phyloP scores from a whole-genome alignment of 2,329 filamentous ascomycete genomes.

The Sphaerostilbella broomeana region DNA sequence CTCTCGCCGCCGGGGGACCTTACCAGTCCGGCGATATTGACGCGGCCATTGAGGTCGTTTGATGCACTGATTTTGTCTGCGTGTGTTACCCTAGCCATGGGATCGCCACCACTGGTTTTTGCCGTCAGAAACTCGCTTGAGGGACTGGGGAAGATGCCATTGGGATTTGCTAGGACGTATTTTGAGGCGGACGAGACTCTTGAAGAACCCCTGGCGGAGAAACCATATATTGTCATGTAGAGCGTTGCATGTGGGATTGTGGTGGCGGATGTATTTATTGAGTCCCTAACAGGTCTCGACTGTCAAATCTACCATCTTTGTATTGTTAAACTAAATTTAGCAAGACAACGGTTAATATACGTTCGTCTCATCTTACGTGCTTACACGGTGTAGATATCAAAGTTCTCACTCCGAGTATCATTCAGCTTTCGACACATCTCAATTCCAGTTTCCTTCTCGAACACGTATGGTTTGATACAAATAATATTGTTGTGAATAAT shows the following conservation, averaged over 20 bases:
- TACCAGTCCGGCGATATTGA: constrained; percentile 7
- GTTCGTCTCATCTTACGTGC: too few species aligned
- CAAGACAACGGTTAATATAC: too few species aligned
- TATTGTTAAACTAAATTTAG: too few species aligned
- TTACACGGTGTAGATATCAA: too few species aligned
- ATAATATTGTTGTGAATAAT: too few species aligned
- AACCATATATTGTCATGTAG: not conserved
- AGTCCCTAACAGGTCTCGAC: too few species aligned
- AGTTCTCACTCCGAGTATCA: too few species aligned
- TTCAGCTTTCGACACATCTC: too few species aligned
- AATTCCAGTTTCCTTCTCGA: too few species aligned
- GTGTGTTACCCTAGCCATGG: constrained; percentile 13
- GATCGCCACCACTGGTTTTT: constrained; percentile 15
- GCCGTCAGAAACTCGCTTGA: constrained; percentile 11
- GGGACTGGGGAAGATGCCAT: constrained; percentile 14
- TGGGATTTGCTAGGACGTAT: constrained; percentile 11
- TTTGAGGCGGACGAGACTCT: constrained; percentile 12
- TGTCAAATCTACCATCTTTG: too few species aligned
- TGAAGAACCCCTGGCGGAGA: not conserved
- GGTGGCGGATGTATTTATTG: not conserved
- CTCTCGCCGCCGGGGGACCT: constrained; percentile 6
- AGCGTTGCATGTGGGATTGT: not conserved
- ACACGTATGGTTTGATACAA: too few species aligned
- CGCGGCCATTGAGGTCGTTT: constrained; percentile 15
- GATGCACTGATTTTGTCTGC: constrained; percentile 15